These are phyloP conservation scores for Pyrenochaeta sp. DNA, from an alignment of 2,329 filamentous ascomycete species.

Conservation along the genomic window DNA sequence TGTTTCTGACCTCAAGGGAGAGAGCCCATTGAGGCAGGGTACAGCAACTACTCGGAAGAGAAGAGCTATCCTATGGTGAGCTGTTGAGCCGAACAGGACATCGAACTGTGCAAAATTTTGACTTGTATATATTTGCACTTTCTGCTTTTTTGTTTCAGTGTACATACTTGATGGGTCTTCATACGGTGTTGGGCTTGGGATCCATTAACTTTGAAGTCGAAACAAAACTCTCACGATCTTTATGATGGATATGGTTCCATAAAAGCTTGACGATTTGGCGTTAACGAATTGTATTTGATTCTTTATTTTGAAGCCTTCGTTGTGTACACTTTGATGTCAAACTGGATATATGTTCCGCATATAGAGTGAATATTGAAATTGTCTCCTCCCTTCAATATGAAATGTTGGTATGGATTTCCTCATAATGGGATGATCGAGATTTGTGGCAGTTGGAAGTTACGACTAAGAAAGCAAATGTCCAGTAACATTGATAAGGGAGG, in stretches of 20 bases:
- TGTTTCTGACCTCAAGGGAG: constrained; percentile 32
- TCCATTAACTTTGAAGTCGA: not conserved
- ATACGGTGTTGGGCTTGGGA: not conserved
- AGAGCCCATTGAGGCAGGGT: constrained; percentile 28
- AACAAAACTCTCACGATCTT: not conserved
- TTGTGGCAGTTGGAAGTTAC: too few relatives aligned
- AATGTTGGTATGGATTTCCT: too few relatives aligned
- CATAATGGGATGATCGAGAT: too few relatives aligned
- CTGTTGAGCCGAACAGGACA: not conserved
- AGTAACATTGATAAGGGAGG: too few relatives aligned
- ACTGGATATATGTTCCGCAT: too few relatives aligned
- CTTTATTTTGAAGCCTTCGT: not conserved
- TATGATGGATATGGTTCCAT: not conserved
- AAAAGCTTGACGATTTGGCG: not conserved
- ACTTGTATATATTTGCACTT: not conserved
- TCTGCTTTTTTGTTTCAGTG: not conserved
- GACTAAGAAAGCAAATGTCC: too few relatives aligned
- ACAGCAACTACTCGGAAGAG: constrained; percentile 32
- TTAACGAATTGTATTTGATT: not conserved
- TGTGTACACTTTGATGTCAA: too few relatives aligned
- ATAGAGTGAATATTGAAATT: too few relatives aligned
- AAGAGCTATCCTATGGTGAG: constrained; percentile 10
- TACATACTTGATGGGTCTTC: not conserved
- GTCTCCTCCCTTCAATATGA: too few relatives aligned
- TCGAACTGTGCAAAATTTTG: not conserved